Base-by-base conservation (phyloP, 2,329 filamentous ascomycete genomes). In the Trichophyton rubrum region DNA sequence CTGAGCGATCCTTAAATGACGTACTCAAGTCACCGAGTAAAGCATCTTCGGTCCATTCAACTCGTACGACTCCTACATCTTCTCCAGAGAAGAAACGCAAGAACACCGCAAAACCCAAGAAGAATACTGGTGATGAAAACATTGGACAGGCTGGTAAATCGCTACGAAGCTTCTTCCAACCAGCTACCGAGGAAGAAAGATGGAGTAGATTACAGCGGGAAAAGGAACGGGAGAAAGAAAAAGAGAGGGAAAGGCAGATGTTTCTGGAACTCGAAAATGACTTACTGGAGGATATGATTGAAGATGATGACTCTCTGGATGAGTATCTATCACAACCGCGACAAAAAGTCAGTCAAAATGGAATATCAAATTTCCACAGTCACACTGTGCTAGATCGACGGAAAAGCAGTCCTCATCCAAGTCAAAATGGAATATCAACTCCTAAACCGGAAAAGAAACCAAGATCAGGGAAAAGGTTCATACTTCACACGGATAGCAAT, bases 81-180 rank as follows among this genome's bases (percentile, higher is more conserved):
- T 73, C 70, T 3, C 72, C 73, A 1, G 68, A 70, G 58, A 74
- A 72, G 56, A 64, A 24, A 24, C 49, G 60, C n/a, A 45, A 62
- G 58, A 38, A n/a, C n/a, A 17, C n/a, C 40, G 40, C 4, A 43
- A 43, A 20, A 15, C 15, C 43, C 8, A 59, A 40, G 41, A 38
- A 35, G 2, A 58, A 60, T 9, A 51, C 65, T 49, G 68, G 64
- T 57, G 69, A 62, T 8, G 17, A 60, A 5, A 35, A 33, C 4
- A 20, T 47, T 51, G 64, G 60, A 30, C 60, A 64, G 3, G 67
- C 68, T 51, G 65, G 67, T 3, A 74, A 70, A 56, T 74, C 75
- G 1, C 63, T 78, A 13, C 71, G 75, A 47, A 70, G 64, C n/a
- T 77, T 76, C 63, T 77, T 77, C 59, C 67, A 67, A 13, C 69